Conservation (phyloP, 2,329 filamentous ascomycete genomes). For the Cryphonectria carpinicola region DNA sequence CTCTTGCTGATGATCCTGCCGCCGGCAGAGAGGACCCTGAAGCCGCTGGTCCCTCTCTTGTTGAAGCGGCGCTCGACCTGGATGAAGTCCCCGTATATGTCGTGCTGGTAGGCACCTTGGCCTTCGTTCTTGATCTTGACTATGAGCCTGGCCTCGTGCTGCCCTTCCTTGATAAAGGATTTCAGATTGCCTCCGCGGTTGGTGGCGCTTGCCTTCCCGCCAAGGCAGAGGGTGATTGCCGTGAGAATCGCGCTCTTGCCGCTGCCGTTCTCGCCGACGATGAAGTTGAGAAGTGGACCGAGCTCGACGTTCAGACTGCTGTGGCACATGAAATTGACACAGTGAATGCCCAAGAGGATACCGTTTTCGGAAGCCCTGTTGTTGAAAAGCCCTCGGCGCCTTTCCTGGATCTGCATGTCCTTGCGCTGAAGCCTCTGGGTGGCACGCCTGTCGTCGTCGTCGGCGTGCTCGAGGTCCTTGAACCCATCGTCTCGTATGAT, state of each 20-base stretch:
- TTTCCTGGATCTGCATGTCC: constrained; percentile 41
- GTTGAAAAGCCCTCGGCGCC: constrained; percentile 47
- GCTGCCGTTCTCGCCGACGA: constrained; percentile 96
- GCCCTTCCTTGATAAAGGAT: constrained; percentile 85
- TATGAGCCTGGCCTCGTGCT: constrained; percentile 73
- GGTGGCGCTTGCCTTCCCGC: constrained; percentile 88
- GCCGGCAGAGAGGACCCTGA: constrained; percentile 79
- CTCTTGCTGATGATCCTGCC: constrained; percentile 78
- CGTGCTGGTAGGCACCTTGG: constrained; percentile 78
- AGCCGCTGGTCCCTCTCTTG: constrained; percentile 73
- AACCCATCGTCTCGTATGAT: constrained; percentile 63
- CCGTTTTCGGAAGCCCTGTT: constrained; percentile 82
- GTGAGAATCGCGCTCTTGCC: constrained; percentile 96
- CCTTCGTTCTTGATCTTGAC: constrained; percentile 93
- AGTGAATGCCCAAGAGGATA: constrained; percentile 85
- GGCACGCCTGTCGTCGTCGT: constrained; percentile 64
- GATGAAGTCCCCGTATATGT: constrained; percentile 83
- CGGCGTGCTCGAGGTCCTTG: constrained; percentile 58
- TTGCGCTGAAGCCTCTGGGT: constrained; percentile 59
- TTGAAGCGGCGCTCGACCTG: constrained; percentile 90
- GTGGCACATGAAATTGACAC: constrained; percentile 97
- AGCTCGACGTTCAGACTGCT: constrained; percentile 77
- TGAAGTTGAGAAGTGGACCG: constrained; percentile 97
- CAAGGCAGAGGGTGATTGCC: constrained; percentile 90
- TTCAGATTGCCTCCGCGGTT: constrained; percentile 91